Evolutionary conservation across 2,329 filamentous ascomycete species (phyloP), one percentile per base, ranked within the genome.

Genomic region (Pseudogymnoascus sp.): DNA sequence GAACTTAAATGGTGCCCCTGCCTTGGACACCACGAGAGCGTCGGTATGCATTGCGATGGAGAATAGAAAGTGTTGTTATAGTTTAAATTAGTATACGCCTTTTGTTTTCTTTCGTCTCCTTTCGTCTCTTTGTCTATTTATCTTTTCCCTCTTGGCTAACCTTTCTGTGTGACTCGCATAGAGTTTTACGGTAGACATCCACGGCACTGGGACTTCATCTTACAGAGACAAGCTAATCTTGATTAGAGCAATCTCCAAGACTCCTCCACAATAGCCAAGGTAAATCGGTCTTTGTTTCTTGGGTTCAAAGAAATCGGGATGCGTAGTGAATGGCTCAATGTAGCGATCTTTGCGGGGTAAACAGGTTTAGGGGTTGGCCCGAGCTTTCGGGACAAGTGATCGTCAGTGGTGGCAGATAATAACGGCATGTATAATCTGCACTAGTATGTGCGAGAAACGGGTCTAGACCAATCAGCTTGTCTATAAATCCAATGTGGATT

Each of bases 1-100:
- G 68, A 18, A 73, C 56, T 56, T 69, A 23, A 44, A 75, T 65
- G 64, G 65, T 12, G 59, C 63, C 7, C 65, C 64, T 11, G 63
- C 14, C 21, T 59, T 40, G 7, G 56, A 18, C 5, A 67, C 63
- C 4, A 67, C 63, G 28, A 67, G 44, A 16, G 66, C 66, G 60
- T 64, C 31, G 18, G 65, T 66, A 59, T 59, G 59, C 62, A 62
- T 65, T 11, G 38, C 38, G 38, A 42, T 18, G 38, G 16, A 12
- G 38, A 12, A 21, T 42, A 21, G 16, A 42, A 21, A 42, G 3
- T 21, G 16, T 21, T 42, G 38, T 42, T 21, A 8, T 21, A 12
- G 16, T 42, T 42, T 21, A 18, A 21, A 42, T 42, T 21, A 8
- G 8, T 18, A 21, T 42, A 5, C 4, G 16, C 37, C 37, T 40